These are phyloP conservation scores for Tolypocladium endophyticum DNA, from an alignment of 2,329 filamentous ascomycete species.

Conservation along the genomic window DNA sequence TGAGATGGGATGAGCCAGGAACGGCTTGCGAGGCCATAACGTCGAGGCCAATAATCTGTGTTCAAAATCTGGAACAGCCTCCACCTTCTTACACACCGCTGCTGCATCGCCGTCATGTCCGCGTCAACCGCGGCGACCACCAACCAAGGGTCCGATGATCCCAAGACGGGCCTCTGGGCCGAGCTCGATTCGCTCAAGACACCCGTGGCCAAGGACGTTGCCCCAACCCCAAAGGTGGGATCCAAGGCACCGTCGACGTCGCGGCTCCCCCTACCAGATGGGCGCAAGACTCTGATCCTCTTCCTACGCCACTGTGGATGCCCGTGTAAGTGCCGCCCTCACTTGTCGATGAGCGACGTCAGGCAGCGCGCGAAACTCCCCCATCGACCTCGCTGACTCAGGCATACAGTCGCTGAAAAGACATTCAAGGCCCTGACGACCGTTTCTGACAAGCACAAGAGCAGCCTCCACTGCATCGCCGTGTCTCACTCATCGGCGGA, in stretches of 20 bases:
- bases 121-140: background rate
- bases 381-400: background rate
- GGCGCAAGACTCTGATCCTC: conserved; percentile 49
- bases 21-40: background rate
- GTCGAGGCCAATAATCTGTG: too few relatives aligned
- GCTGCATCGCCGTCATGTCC: conserved; percentile 1
- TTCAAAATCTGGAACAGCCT: background rate
- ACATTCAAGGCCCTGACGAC: conserved; percentile 45
- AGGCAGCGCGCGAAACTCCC: too few relatives aligned
- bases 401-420: conserved; percentile 52
- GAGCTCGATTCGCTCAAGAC: conserved; percentile 31
- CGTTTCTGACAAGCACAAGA: conserved; percentile 36
- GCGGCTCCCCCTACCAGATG: conserved; percentile 39
- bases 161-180: conserved; percentile 17
- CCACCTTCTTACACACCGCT: background rate
- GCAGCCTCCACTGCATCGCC: conserved; percentile 45
- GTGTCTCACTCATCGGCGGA: conserved; percentile 47
- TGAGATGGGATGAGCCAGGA: background rate
- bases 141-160: background rate
- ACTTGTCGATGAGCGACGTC: background rate
- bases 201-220: conserved; percentile 29
- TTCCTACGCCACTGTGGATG: conserved; percentile 68
- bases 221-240: conserved; percentile 39
- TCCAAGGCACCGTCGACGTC: conserved; percentile 42
- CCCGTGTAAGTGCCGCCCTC: conserved; percentile 43